Conservation (phyloP, 345 rosid genomes). For the Ricinus communis region DNA sequence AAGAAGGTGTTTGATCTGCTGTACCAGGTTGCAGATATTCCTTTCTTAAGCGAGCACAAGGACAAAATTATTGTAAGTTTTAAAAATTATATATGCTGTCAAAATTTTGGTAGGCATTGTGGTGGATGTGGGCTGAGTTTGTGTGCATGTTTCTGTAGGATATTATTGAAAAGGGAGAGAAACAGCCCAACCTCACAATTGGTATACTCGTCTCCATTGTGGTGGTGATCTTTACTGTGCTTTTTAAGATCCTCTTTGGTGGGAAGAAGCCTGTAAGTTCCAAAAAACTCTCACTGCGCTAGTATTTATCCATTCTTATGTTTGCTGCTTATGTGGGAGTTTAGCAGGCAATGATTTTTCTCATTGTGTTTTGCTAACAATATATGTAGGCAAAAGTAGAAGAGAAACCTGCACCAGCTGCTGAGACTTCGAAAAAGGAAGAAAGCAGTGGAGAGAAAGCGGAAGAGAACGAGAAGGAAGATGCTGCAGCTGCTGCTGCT, state of each 20-base stretch:
- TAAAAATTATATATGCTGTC: not conserved
- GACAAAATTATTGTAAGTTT: constrained; percentile 55
- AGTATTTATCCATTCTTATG: not conserved
- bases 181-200: constrained; percentile 61
- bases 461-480: constrained; percentile 50
- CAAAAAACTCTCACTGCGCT: not conserved
- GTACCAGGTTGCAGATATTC: constrained; percentile 69
- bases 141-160: constrained; percentile 61
- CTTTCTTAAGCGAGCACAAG: constrained; percentile 64
- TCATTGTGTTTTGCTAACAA: not conserved
- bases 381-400: constrained; percentile 40
- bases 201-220: constrained; percentile 54
- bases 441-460: constrained; percentile 44
- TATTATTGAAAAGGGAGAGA: constrained; percentile 70
- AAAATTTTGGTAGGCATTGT: not conserved
- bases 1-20: constrained; percentile 55
- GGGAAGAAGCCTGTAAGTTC: constrained; percentile 61
- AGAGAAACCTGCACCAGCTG: constrained; percentile 41
- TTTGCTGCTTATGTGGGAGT: not conserved
- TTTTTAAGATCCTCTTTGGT: constrained; percentile 61
- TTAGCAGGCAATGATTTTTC: not conserved
- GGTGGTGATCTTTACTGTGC: constrained; percentile 45
- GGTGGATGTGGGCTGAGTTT: not conserved
- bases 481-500: constrained; percentile 29
- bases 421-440: constrained; percentile 44